A percentile compares a stretch with the other conserved stretches of the same genome.
phyloP scores from a whole-genome alignment of 73 alveolate species.

The Tetrahymena thermophila region DNA sequence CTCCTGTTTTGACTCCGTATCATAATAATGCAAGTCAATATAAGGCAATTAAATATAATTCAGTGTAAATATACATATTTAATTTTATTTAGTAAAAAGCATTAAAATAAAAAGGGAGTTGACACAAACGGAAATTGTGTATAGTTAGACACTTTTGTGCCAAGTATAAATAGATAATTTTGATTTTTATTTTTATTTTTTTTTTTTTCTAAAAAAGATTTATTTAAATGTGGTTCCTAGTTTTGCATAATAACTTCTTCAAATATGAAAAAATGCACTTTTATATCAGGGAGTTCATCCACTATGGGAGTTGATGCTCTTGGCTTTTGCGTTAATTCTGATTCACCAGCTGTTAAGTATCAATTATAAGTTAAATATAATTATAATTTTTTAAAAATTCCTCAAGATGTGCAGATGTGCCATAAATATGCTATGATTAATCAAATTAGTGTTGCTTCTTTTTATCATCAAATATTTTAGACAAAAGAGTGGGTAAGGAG shows the following conservation, averaged over 20 bases:
- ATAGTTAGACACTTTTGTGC: no score
- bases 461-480: neutral
- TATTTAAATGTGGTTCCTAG: neutral
- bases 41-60: no score
- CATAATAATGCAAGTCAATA: no score
- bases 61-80: no score
- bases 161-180: no score
- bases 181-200: no score
- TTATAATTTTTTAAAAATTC: no score
- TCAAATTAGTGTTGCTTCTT: neutral
- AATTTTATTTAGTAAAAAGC: no score
- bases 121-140: no score
- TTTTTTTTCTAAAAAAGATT: no score
- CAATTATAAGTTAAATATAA: neutral
- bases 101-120: no score
- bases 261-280: neutral
- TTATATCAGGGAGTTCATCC: neutral
- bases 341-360: neutral
- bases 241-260: neutral
- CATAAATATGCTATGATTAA: neutral
- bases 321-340: neutral
- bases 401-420: neutral
- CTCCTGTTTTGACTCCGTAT: no score
- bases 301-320: neutral
- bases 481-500: neutral